Evolutionary conservation across 371 early-diverging fungal genomes (phyloP), one percentile per base, ranked within the genome.

Genomic region (Lichtheimia ornata): DNA sequence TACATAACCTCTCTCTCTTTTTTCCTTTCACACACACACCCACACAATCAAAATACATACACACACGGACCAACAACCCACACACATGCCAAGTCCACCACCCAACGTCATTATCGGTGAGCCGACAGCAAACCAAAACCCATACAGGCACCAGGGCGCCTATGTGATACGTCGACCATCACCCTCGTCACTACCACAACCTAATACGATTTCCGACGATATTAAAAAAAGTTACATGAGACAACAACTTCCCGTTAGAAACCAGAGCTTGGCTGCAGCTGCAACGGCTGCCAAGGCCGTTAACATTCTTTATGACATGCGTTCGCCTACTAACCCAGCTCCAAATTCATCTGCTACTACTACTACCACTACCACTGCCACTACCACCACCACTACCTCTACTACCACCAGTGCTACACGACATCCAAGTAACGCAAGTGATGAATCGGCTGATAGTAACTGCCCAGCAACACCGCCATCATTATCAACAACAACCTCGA

Each of bases 171-270:
- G 63, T 22, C 56, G 42, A 25, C 22, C 47, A 47, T 28, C 50
- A 20, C 14, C 51, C 9, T 18, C 44, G n/a, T 18, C 22, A 44
- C 15, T 35, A 3, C 50, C 62, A 27, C 49, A 35, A 49, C 30
- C 56, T 24, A 50, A 17, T 13, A 42, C n/a, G 0, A 76, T 76
- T 53, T 65, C 76, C 27, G 76, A 74, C 15, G 54, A 59, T 25
- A 60, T 74, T 15, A 66, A 65, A 28, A 70, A 74, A 18, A 74
- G 63, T 18, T 77, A 77, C 55, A 68, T 62, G 13, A 68, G 67
- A 15, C 78, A 77, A 50, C 75, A 73, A 40, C 59, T 77, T 4
- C 78, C 78, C 14, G 69, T 77, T 20, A 60, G 78, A 49, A 72
- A 72, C 22, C 78, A 77, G 45, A 77, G 78, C 43, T 51, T 77